Conservation (phyloP, 306 rosid species). For the Quercus variabilis region DNA sequence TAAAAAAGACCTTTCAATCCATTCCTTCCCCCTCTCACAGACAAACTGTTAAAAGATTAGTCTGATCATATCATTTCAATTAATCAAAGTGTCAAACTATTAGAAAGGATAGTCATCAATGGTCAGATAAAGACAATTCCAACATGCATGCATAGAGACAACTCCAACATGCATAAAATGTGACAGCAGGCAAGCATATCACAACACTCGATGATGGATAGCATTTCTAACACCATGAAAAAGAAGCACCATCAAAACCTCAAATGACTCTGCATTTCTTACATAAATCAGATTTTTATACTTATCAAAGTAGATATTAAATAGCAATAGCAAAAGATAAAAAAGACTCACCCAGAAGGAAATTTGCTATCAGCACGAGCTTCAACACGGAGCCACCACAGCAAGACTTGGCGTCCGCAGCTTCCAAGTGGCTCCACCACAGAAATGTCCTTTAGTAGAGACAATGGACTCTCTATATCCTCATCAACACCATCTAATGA, state of each 20-base stretch:
- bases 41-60: not conserved
- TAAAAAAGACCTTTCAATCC: too few species aligned
- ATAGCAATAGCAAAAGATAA: constrained; percentile 10
- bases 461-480: constrained; percentile 71
- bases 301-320: not conserved
- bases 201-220: not conserved
- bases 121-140: not conserved
- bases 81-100: not conserved
- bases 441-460: constrained; percentile 69
- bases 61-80: not conserved
- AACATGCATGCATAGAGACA: not conserved
- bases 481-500: constrained; percentile 45
- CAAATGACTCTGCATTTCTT: not conserved
- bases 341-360: constrained; percentile 69
- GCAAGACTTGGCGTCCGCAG: constrained; percentile 90
- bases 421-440: constrained; percentile 92
- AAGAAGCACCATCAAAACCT: constrained; percentile 2
- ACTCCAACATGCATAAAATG: not conserved
- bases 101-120: not conserved
- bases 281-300: not conserved
- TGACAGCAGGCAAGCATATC: not conserved
- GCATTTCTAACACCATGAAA: not conserved
- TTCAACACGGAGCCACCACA: constrained; percentile 99
- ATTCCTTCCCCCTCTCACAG: too few species aligned
- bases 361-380: constrained; percentile 98